phyloP scores from a whole-genome alignment of 371 early-diverging fungal genomes.

The Encephalitozoon hellem region DNA sequence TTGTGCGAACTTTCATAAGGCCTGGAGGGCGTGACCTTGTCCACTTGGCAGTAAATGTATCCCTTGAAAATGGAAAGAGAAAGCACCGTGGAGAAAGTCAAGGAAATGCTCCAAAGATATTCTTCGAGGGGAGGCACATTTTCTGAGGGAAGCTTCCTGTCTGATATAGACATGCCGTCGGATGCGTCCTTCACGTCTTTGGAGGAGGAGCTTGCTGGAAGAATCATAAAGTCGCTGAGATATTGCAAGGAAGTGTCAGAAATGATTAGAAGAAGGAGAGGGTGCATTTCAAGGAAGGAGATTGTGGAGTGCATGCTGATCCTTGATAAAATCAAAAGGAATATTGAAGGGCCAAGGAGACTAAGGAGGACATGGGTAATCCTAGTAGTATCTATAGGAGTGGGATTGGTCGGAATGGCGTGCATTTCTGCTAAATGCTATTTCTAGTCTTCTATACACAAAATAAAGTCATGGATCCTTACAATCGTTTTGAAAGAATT shows the following conservation, averaged over 20 bases:
- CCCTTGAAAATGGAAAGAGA: not conserved
- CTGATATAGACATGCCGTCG: conserved; percentile 2
- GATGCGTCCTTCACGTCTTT: not conserved
- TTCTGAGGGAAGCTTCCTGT: not conserved
- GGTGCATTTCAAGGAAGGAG: not conserved
- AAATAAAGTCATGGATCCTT: not conserved
- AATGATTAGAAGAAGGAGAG: not conserved
- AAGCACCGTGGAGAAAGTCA: not conserved
- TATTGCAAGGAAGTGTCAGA: not conserved
- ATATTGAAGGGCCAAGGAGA: not conserved
- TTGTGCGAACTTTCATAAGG: not conserved
- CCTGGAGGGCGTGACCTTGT: not conserved
- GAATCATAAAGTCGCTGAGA: not conserved
- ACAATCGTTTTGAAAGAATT: not conserved
- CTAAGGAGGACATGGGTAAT: not conserved
- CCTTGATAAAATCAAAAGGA: not conserved
- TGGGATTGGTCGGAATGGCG: not conserved
- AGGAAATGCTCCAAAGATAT: conserved; percentile 8
- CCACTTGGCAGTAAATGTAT: not conserved
- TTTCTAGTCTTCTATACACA: not conserved
- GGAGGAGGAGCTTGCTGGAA: not conserved
- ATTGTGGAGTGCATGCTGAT: not conserved
- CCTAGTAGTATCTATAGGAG: not conserved
- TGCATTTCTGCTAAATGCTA: not conserved
- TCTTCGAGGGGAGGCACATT: not conserved